These are phyloP conservation scores for Euryodendron excelsum DNA, from an alignment of 148 eudicot species.

Conservation along the genomic window DNA sequence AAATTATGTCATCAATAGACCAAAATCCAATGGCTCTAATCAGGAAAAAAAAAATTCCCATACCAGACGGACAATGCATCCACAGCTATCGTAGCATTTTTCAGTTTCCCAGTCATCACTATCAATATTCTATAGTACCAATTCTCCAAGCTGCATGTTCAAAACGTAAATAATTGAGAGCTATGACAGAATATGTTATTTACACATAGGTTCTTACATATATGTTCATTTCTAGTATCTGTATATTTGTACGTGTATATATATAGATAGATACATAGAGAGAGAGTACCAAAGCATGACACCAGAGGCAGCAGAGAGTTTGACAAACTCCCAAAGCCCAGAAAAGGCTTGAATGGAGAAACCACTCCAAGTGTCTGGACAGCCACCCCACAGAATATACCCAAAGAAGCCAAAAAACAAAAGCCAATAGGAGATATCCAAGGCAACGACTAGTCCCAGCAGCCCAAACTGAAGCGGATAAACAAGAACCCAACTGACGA, in stretches of 20 bases:
- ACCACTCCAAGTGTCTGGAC: conserved; percentile 60
- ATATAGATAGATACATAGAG: background rate
- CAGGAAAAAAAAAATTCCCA: too few relatives aligned
- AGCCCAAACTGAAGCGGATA: conserved; percentile 41
- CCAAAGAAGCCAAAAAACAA: conserved; percentile 33
- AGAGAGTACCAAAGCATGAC: conserved; percentile 60
- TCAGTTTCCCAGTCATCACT: conserved; percentile 23
- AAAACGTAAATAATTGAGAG: too few relatives aligned
- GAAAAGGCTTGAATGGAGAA: conserved; percentile 51
- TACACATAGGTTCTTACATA: too few relatives aligned
- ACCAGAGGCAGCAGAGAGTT: conserved; percentile 61
- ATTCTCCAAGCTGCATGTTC: conserved; percentile 30
- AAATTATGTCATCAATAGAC: too few relatives aligned
- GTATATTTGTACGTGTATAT: too few relatives aligned
- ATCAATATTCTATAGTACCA: conserved; percentile 32
- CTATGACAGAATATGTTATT: too few relatives aligned
- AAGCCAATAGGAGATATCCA: conserved; percentile 56
- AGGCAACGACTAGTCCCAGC: conserved; percentile 38
- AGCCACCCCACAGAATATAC: conserved; percentile 48
- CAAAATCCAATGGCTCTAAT: too few relatives aligned
- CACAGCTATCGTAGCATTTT: conserved; percentile 21
- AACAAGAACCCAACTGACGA: conserved; percentile 43
- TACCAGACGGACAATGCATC: conserved; percentile 31
- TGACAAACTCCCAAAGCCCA: conserved; percentile 64
- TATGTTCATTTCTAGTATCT: too few relatives aligned